phyloP scores from a whole-genome alignment of 1,139 yeast species.

The Scheffersomyces cryptocercus region DNA sequence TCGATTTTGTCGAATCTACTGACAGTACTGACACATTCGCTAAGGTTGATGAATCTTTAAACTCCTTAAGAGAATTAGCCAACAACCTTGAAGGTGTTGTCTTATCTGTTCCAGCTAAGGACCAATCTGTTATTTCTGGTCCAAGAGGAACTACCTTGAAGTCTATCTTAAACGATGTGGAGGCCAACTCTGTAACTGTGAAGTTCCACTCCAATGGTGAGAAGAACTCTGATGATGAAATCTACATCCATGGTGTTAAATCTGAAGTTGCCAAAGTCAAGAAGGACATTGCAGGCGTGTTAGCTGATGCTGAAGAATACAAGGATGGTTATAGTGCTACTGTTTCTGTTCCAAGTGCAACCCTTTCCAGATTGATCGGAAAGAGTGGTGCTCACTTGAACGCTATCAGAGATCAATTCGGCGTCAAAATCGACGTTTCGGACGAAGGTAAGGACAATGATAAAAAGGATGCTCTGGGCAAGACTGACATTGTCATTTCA shows the following conservation, averaged over 20 bases:
- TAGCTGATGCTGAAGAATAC: constrained; percentile 63
- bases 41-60: constrained; percentile 51
- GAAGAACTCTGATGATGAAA: constrained; percentile 51
- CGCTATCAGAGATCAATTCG: constrained; percentile 73
- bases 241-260: constrained; percentile 64
- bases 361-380: constrained; percentile 83
- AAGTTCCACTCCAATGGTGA: constrained; percentile 41
- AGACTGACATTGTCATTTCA: constrained; percentile 59
- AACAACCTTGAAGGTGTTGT: constrained; percentile 52
- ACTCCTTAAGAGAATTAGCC: constrained; percentile 61
- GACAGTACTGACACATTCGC: constrained; percentile 36
- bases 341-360: constrained; percentile 60
- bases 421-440: constrained; percentile 71
- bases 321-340: constrained; percentile 58
- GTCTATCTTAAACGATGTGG: constrained; percentile 44
- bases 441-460: constrained; percentile 25
- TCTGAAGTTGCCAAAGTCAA: constrained; percentile 54
- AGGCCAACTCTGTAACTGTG: constrained; percentile 40
- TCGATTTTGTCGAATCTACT: constrained; percentile 32
- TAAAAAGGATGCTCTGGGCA: constrained; percentile 39
- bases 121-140: constrained; percentile 62
- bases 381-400: constrained; percentile 78
- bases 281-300: constrained; percentile 53
- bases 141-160: constrained; percentile 59
- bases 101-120: constrained; percentile 52